phyloP scores from a whole-genome alignment of 2,329 filamentous ascomycete genomes.

The Pyrenochaeta sp. region DNA sequence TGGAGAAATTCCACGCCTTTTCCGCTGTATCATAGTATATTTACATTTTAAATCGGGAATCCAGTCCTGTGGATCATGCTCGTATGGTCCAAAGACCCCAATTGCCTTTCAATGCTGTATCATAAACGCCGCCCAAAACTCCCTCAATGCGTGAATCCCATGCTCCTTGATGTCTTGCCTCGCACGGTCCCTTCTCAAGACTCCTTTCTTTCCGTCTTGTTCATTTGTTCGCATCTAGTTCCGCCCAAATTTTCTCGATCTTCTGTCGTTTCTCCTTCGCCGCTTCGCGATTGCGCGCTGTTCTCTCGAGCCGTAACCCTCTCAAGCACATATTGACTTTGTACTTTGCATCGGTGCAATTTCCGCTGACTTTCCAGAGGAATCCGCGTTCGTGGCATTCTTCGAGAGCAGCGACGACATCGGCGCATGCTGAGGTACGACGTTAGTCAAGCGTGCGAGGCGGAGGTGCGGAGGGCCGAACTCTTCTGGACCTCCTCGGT shows the following conservation, averaged over 20 bases:
- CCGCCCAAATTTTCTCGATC: conserved; percentile 79
- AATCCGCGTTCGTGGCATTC: conserved; percentile 95
- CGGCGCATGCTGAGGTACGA: conserved; percentile 78
- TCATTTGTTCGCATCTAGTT: conserved; percentile 73
- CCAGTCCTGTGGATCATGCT: no score
- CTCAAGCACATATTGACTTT: conserved; percentile 86
- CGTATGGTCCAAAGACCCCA: neutral
- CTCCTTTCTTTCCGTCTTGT: conserved; percentile 2
- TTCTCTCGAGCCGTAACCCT: conserved; percentile 79
- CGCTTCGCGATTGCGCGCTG: conserved; percentile 75
- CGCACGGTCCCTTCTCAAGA: neutral
- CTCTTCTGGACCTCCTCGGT: conserved; percentile 84
- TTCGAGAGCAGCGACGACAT: conserved; percentile 91
- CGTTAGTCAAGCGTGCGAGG: conserved; percentile 7
- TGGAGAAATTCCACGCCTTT: conserved; percentile 6
- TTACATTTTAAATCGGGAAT: neutral
- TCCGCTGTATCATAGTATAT: conserved; percentile 12
- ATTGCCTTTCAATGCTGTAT: neutral
- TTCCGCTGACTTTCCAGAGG: conserved; percentile 86
- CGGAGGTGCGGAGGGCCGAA: conserved; percentile 52
- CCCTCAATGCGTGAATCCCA: neutral
- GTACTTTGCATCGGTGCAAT: conserved; percentile 86
- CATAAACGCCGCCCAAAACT: conserved; percentile 4
- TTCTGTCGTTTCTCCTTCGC: conserved; percentile 73
- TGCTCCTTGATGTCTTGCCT: neutral